Conservation (phyloP, 176 grass and related monocot genomes). For the Oryza punctata region DNA sequence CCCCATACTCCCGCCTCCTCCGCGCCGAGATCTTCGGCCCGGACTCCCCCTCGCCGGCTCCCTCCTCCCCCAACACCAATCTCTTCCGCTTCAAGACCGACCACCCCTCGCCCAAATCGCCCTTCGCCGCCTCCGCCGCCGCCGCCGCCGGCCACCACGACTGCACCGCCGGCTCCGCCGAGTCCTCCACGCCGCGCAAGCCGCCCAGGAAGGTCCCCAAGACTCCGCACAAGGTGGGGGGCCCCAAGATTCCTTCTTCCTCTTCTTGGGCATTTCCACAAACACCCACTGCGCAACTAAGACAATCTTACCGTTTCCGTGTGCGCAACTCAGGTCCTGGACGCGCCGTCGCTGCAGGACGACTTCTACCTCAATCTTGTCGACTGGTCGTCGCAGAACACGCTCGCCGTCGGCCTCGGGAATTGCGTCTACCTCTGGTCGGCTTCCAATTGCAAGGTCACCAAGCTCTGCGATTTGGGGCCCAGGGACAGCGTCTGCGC, state of each 20-base stretch:
- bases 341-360: constrained; percentile 88
- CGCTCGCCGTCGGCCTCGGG: constrained; percentile 83
- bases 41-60: constrained; percentile 35
- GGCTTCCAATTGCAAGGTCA: constrained; percentile 90
- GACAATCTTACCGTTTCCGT: too few species aligned
- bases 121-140: constrained; percentile 37
- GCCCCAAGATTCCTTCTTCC: background rate
- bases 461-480: constrained; percentile 89
- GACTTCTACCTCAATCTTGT: constrained; percentile 99
- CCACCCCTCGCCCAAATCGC: constrained; percentile 64
- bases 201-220: constrained; percentile 86
- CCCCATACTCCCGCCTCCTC: constrained; percentile 74
- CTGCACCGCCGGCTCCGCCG: constrained; percentile 4
- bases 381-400: constrained; percentile 96
- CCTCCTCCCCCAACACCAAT: constrained; percentile 73
- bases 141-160: constrained; percentile 7
- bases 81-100: constrained; percentile 94
- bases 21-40: constrained; percentile 81
- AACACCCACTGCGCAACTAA: background rate
- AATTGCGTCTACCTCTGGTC: constrained; percentile 98
- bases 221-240: constrained; percentile 78
- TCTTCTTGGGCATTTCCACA: background rate
- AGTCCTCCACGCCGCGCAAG: constrained; percentile 58
- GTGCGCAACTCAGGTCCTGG: constrained; percentile 49
- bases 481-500: constrained; percentile 83